These are phyloP conservation scores for Malus sieversii DNA, from an alignment of 306 rosid genomes.

Conservation along the genomic window DNA sequence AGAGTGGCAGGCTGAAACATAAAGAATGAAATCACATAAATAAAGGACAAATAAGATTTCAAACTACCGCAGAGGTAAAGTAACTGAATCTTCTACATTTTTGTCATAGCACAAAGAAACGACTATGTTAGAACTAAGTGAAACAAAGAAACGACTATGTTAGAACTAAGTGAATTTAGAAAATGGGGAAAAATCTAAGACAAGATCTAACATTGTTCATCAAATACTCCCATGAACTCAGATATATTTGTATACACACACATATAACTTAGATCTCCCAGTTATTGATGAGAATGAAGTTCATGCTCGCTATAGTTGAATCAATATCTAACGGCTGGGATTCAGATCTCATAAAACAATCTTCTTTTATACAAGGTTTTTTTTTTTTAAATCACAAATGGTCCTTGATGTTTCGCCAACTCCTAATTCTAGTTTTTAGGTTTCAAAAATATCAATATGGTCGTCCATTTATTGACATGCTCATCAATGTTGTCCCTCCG, in stretches of 20 bases:
- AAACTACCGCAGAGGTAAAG: neutral
- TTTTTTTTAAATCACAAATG: neutral
- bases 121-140: neutral
- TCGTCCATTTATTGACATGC: neutral
- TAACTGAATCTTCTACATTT: neutral
- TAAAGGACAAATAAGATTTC: neutral
- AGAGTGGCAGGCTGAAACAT: conserved; percentile 48
- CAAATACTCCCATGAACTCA: neutral
- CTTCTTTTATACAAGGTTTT: neutral
- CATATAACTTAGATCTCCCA: neutral
- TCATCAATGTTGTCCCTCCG: neutral
- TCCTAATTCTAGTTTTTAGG: neutral
- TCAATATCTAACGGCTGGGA: neutral
- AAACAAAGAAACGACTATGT: neutral
- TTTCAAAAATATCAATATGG: neutral
- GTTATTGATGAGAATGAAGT: neutral
- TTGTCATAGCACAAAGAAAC: neutral
- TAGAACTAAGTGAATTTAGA: neutral
- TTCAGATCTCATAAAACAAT: neutral
- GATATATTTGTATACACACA: neutral
- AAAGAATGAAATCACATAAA: conserved; percentile 6
- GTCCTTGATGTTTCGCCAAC: neutral
- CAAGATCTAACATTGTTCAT: neutral
- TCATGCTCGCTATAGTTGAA: neutral
- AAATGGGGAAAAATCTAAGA: neutral